phyloP scores from a whole-genome alignment of 2,329 filamentous ascomycete genomes.

The Plenodomus lindquistii region DNA sequence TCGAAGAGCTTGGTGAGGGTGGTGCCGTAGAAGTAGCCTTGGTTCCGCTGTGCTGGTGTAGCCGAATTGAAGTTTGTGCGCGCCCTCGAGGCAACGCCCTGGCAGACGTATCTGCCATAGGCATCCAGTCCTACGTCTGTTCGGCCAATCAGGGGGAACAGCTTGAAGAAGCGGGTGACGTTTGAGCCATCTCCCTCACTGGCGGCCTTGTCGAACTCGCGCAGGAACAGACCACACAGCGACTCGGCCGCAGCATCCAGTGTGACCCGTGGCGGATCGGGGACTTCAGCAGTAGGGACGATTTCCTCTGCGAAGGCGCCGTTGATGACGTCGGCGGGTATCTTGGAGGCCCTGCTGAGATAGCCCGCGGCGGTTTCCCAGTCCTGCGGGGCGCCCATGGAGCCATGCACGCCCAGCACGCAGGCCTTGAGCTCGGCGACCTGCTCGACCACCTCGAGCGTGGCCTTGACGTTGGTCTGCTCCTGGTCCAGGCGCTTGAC shows the following conservation, averaged over 20 bases:
- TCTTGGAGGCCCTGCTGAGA: conserved; percentile 77
- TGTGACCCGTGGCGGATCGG: conserved; percentile 85
- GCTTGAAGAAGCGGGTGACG: conserved; percentile 95
- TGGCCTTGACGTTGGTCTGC: conserved; percentile 88
- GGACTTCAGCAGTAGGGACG: conserved; percentile 93
- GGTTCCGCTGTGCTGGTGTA: conserved; percentile 64
- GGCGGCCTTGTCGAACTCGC: conserved; percentile 93
- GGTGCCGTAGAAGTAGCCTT: conserved; percentile 89
- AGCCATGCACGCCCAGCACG: conserved; percentile 89
- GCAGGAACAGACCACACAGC: conserved; percentile 84
- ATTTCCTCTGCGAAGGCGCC: conserved; percentile 89
- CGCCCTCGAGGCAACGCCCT: conserved; percentile 85
- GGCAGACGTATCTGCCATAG: conserved; percentile 94
- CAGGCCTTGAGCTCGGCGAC: conserved; percentile 97
- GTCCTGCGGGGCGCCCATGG: conserved; percentile 97
- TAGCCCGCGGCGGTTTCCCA: conserved; percentile 97
- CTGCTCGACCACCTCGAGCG: conserved; percentile 89
- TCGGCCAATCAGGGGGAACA: conserved; percentile 91
- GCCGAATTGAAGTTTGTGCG: conserved; percentile 77
- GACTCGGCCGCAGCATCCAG: conserved; percentile 86
- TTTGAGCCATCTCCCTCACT: conserved; percentile 83
- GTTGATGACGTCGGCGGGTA: conserved; percentile 78
- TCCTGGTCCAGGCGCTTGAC: conserved; percentile 89
- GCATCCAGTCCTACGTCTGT: conserved; percentile 89
- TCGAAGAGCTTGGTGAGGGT: conserved; percentile 91